Conservation (phyloP, 805 yeast genomes). For the Ogataea philodendri region DNA sequence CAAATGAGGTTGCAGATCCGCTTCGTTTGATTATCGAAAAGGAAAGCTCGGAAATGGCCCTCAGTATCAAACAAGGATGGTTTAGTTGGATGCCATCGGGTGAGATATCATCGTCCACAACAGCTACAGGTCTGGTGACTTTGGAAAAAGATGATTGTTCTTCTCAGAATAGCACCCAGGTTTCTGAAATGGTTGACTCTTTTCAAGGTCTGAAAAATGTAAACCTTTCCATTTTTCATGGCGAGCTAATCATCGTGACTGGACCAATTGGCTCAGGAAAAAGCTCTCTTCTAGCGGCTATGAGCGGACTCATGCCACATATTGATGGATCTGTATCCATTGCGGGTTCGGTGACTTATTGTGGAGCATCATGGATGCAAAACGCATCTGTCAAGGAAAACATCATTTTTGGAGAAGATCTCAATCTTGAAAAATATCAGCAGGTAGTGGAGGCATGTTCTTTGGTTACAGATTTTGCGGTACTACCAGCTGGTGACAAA, state of each 20-base stretch:
- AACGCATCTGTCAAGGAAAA: slow-evolving; percentile 74
- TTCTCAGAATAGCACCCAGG: slow-evolving; percentile 31
- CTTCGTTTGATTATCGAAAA: not conserved
- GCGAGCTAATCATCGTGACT: slow-evolving; percentile 71
- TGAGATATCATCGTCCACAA: slow-evolving; percentile 21
- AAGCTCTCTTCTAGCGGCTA: slow-evolving; percentile 64
- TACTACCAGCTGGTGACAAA: slow-evolving; percentile 67
- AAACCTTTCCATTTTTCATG: slow-evolving; percentile 51
- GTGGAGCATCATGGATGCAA: slow-evolving; percentile 71
- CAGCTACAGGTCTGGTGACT: slow-evolving; percentile 35
- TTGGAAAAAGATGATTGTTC: slow-evolving; percentile 21
- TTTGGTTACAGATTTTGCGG: slow-evolving; percentile 58
- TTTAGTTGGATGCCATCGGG: slow-evolving; percentile 62
- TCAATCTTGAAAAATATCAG: slow-evolving; percentile 47
- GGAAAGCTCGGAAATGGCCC: slow-evolving; percentile 34
- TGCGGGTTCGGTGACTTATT: slow-evolving; percentile 50
- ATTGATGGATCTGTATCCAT: slow-evolving; percentile 48
- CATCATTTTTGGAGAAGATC: slow-evolving; percentile 59
- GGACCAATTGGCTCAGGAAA: slow-evolving; percentile 85
- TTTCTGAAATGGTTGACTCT: not conserved
- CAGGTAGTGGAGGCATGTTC: slow-evolving; percentile 63
- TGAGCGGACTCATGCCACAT: slow-evolving; percentile 65
- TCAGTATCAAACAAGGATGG: slow-evolving; percentile 49
- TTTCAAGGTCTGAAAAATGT: slow-evolving; percentile 39
- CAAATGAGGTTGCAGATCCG: slow-evolving; percentile 15